Conservation (phyloP, 2,329 filamentous ascomycete species). For the Pestalotiopsis sp. region DNA sequence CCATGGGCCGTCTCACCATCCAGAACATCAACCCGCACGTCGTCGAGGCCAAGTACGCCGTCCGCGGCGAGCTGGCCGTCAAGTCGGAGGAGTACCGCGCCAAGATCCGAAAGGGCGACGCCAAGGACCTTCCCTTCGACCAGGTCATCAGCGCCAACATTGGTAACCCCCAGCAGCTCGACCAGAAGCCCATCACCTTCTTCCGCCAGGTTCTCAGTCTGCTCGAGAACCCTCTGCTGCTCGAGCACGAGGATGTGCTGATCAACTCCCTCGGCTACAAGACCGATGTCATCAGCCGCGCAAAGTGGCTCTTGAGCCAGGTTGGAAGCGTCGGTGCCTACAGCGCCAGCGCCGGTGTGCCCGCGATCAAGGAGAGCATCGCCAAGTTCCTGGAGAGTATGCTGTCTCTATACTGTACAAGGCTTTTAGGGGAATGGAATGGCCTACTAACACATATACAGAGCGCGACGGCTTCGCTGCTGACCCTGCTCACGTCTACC, state of each 20-base stretch:
- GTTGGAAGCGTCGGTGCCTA: slow-evolving; percentile 95
- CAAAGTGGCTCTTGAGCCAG: slow-evolving; percentile 77
- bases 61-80: slow-evolving; percentile 92
- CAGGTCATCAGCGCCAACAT: slow-evolving; percentile 97
- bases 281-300: slow-evolving; percentile 83
- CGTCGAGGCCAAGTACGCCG: slow-evolving; percentile 88
- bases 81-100: slow-evolving; percentile 90
- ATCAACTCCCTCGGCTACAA: slow-evolving; percentile 81
- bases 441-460: slow-evolving; percentile 35
- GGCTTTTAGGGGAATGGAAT: not conserved
- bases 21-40: slow-evolving; percentile 94
- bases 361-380: slow-evolving; percentile 84
- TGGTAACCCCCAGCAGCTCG: slow-evolving; percentile 97
- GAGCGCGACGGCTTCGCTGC: slow-evolving; percentile 87
- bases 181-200: slow-evolving; percentile 99
- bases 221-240: slow-evolving; percentile 83
- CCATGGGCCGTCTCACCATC: slow-evolving; percentile 61
- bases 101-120: slow-evolving; percentile 63
- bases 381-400: slow-evolving; percentile 88
- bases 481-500: slow-evolving; percentile 80
- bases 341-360: slow-evolving; percentile 88
- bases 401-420: slow-evolving; percentile 29
- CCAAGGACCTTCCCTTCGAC: slow-evolving; percentile 74
- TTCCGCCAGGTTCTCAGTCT: slow-evolving; percentile 96
- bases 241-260: slow-evolving; percentile 83